Base-by-base conservation (phyloP, 192 early-diverging fungal species). In the Paraglomus occultum region DNA sequence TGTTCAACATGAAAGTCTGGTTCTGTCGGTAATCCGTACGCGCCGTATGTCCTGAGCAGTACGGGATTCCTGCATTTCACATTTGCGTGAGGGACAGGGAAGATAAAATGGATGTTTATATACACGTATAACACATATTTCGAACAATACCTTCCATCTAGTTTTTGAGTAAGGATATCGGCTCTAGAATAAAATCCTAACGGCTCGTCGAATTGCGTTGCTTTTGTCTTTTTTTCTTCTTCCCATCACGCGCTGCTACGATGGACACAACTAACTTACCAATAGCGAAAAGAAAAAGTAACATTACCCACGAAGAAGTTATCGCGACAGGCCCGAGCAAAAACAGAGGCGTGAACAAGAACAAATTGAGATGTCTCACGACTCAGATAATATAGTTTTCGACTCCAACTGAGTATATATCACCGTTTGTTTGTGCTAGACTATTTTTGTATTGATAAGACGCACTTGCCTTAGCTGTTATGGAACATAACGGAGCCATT, bases 11-110 rank as follows among this genome's bases (percentile, higher is more conserved):
- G 82, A 53, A 94, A 94, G 67, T 91, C 90, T 8, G 88, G 84
- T 54, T 91, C 90, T 5, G 89, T 82, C 1, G 88, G 83, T 1
- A 84, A 80, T 12, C 93, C 93, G 71, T 94, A 94, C 20, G 93
- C 90, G 15, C 91, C 93, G 62, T 94, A 94, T 0, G 87, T 85
- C 11, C 90, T 86, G 66, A 94, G 75, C 50, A 94, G 67, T 6
- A 83, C 73, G 8, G 84, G 84, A 60, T 85, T 85, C 20, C 81
- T 74, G 38, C 12, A 6, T 45, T 46, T 22, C 43, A 62, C 23
- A 4, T 6, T 57, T 57, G 59, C 23, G 15, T 60, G 10, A 49
- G 47, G 8, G 4, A 51, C 11, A 11, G n/a, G 42, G 57, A 38
- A 31, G 10, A 53, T 4, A 67, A 65, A 8, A 44, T 51, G 51